Evolutionary conservation across 2,329 filamentous ascomycete genomes (phyloP).

Genomic region (Cladosporium sp.): DNA sequence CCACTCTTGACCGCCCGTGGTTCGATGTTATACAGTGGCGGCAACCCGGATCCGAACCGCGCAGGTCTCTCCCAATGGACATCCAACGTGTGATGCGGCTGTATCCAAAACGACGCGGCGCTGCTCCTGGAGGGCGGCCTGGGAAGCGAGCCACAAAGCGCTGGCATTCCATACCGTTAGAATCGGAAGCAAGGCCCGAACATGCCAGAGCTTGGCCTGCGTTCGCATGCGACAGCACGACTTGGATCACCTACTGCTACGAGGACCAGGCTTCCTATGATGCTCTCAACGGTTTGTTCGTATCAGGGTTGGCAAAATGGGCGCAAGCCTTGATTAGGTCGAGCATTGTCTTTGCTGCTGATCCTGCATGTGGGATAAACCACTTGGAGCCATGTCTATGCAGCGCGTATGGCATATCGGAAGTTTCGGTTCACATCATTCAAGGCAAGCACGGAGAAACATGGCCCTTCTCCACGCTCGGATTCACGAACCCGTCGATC

Average conservation of each 20-base stretch:
- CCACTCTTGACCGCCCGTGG: not conserved
- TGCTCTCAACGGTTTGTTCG: not conserved
- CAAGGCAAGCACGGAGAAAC: not conserved
- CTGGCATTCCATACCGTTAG: not conserved
- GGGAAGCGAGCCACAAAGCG: not conserved
- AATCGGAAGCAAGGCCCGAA: not conserved
- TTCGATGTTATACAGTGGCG: not conserved
- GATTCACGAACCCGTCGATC: too few relatives aligned
- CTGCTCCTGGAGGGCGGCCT: not conserved
- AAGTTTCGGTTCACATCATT: not conserved
- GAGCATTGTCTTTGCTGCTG: not conserved
- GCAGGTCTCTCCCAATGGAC: not conserved
- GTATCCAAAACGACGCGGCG: not conserved
- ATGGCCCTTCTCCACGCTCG: not conserved
- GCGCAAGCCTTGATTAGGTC: not conserved
- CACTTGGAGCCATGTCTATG: not conserved
- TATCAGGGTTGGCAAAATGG: not conserved
- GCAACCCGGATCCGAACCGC: not conserved
- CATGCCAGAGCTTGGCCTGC: not conserved
- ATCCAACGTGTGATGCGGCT: not conserved
- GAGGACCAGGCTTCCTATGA: not conserved
- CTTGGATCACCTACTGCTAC: not conserved
- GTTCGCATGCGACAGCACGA: not conserved
- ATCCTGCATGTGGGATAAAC: not conserved
- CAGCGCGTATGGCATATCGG: not conserved